A percentile compares a stretch with the other conserved stretches of the same genome.
Evolutionary conservation across 768 basidiomycete species (phyloP).

Genomic region (Lactarius tabidus): DNA sequence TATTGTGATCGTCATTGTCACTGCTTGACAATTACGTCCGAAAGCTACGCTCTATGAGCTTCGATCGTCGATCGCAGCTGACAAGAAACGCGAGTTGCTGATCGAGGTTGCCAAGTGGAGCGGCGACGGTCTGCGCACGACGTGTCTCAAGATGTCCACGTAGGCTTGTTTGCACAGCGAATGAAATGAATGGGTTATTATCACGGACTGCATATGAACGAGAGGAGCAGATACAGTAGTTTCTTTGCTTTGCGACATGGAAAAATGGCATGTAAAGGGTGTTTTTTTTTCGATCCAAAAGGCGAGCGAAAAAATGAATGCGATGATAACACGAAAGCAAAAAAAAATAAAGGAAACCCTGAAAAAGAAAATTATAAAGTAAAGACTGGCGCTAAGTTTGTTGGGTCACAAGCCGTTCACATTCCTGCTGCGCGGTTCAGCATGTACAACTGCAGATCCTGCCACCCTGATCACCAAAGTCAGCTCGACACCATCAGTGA

Average conservation of each 20-base stretch:
- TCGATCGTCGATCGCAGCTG: slow-evolving; percentile 62
- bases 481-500: background rate
- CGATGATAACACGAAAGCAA: slow-evolving; percentile 25
- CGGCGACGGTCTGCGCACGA: slow-evolving; percentile 73
- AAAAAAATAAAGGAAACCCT: background rate
- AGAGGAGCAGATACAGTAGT: slow-evolving; percentile 16
- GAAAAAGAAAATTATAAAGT: background rate
- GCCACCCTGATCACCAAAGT: slow-evolving; percentile 54
- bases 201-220: slow-evolving; percentile 18
- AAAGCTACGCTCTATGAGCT: slow-evolving; percentile 82
- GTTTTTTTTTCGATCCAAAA: background rate
- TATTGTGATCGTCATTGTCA: background rate
- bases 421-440: slow-evolving; percentile 71
- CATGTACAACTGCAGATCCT: slow-evolving; percentile 72
- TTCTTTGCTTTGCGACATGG: slow-evolving; percentile 18
- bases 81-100: slow-evolving; percentile 72
- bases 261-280: slow-evolving; percentile 8
- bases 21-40: background rate
- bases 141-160: slow-evolving; percentile 71
- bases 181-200: slow-evolving; percentile 21
- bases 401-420: slow-evolving; percentile 30
- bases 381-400: slow-evolving; percentile 19
- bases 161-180: background rate
- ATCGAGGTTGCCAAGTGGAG: slow-evolving; percentile 82
- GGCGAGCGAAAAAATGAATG: slow-evolving; percentile 17